Base-by-base conservation (phyloP, 306 rosid species). In the Cercis canadensis region DNA sequence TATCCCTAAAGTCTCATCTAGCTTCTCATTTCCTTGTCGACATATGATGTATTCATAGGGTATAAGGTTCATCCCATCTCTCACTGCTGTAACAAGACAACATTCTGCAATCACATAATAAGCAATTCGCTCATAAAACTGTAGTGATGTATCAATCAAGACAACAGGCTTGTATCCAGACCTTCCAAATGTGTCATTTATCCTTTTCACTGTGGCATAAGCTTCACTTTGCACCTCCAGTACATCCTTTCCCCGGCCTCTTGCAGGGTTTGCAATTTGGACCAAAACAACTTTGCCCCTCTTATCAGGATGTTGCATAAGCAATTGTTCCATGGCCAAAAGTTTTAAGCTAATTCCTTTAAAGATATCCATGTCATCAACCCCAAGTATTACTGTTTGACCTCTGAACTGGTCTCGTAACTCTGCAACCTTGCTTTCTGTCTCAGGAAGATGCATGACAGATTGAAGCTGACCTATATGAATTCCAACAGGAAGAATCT, bases 61-160 rank as follows among this genome's bases (percentile, higher is more conserved):
- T 79, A 92, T 89, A 60, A 92, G 96, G 73, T 92, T 92, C 97
- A 92, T 92, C 51, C 97, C 97, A 59, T 92, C 97, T 72, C 97
- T 83, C 76, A 92, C 97, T 5, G 97, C 97, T 5, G 96, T 92
- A 68, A 92, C 97, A 62, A 92, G 92, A 77, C 97, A 92, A 45
- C 96, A 89, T 73, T 92, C 97, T 2, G 97, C 92, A 63, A 89
- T 78, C 33, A 81, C 86, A 60, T 89, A 92, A 77, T 89, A 92
- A 39, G 96, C 97, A 6, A 82, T 89, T 71, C 96, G 67, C 87
- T 89, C 97, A 6, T 76, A 87, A 73, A 83, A 81, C 79, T 92
- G 90, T 50, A 92, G 89, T 15, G 97, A 81, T 41, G 80, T 80
- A 78, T 87, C 87, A 17, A 92, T 89, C 84, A 92, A 81, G 63